Evolutionary conservation across 2,329 filamentous ascomycete genomes (phyloP).

Genomic region (Colletotrichum tanaceti): DNA sequence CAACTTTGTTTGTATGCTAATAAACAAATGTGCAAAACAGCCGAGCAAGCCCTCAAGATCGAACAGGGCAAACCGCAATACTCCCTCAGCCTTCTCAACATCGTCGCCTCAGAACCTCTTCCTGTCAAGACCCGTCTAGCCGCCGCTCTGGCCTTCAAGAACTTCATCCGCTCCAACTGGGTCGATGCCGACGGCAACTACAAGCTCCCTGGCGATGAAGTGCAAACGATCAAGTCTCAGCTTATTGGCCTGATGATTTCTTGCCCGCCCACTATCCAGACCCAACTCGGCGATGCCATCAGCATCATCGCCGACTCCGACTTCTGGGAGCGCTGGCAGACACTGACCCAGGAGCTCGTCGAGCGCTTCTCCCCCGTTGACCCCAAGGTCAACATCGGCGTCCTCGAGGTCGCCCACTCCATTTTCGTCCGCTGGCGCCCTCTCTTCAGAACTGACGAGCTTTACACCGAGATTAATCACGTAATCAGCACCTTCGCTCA

Average conservation of each 20-base stretch:
- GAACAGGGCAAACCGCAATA: slow-evolving; percentile 89
- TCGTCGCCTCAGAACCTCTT: slow-evolving; percentile 80
- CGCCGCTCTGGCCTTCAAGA: slow-evolving; percentile 96
- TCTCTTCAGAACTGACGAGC: slow-evolving; percentile 89
- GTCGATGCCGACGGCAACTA: slow-evolving; percentile 95
- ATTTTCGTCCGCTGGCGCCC: slow-evolving; percentile 98
- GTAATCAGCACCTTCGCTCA: slow-evolving; percentile 86
- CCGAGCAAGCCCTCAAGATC: slow-evolving; percentile 81
- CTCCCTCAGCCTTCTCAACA: slow-evolving; percentile 87
- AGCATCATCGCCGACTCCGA: slow-evolving; percentile 98
- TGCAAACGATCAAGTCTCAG: slow-evolving; percentile 91
- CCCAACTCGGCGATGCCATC: slow-evolving; percentile 95
- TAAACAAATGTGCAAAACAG: slow-evolving; percentile 62
- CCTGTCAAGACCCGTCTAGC: slow-evolving; percentile 85
- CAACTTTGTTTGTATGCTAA: slow-evolving; percentile 50
- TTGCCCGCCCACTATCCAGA: slow-evolving; percentile 86
- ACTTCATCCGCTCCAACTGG: slow-evolving; percentile 95
- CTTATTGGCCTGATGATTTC: slow-evolving; percentile 97
- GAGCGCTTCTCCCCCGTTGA: slow-evolving; percentile 85
- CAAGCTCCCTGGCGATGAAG: slow-evolving; percentile 85
- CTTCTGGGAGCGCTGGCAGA: slow-evolving; percentile 96
- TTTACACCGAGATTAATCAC: slow-evolving; percentile 97
- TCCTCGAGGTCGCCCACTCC: slow-evolving; percentile 96
- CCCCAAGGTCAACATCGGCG: slow-evolving; percentile 88
- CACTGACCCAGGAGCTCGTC: slow-evolving; percentile 91